Evolutionary conservation across 768 basidiomycete genomes (phyloP).

Genomic region (Leccinum arenicola): DNA sequence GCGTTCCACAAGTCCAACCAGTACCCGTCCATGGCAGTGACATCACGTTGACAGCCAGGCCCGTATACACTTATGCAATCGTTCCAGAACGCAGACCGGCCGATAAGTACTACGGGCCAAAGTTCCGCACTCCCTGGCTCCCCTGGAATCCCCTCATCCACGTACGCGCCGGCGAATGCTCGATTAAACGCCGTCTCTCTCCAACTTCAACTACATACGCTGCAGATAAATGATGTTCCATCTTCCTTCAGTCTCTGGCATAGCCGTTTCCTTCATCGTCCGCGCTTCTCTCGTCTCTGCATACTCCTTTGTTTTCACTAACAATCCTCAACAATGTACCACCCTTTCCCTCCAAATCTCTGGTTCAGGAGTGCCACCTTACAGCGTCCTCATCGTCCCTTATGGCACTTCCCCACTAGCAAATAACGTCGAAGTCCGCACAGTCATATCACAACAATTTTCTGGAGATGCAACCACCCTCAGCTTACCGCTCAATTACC

Average conservation of each 20-base stretch:
- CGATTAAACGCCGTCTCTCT: not conserved
- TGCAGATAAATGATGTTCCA: not conserved
- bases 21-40: not conserved
- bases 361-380: not conserved
- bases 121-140: not conserved
- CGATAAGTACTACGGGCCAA: not conserved
- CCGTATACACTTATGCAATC: not conserved
- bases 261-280: not conserved
- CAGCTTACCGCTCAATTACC: not conserved
- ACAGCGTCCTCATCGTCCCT: not conserved
- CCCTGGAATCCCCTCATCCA: not conserved
- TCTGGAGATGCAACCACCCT: not conserved
- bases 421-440: not conserved
- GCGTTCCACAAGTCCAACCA: not conserved
- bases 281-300: not conserved
- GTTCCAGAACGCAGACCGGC: not conserved
- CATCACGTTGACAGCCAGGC: not conserved
- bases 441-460: not conserved
- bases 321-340: not conserved
- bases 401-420: not conserved
- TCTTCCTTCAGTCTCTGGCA: not conserved
- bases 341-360: not conserved
- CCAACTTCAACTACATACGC: not conserved
- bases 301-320: not conserved
- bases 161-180: not conserved